A percentile compares a stretch with the other conserved stretches of the same genome.
Conservation (phyloP, 73 alveolate genomes). For the Paraurostyla sp. region DNA sequence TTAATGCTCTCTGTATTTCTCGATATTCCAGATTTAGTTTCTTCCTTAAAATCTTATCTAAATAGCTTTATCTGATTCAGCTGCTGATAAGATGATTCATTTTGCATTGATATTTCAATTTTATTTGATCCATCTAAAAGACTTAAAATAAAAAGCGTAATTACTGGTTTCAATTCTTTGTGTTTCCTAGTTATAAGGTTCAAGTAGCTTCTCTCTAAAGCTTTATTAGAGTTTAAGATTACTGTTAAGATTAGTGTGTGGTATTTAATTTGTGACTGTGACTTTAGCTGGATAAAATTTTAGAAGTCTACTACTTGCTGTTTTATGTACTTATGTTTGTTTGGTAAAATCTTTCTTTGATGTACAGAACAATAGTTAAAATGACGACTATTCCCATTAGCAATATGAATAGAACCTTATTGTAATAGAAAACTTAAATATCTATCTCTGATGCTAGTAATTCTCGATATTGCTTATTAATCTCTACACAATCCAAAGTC, state of each 20-base stretch:
- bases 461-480: no score
- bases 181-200: no score
- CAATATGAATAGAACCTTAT: not conserved
- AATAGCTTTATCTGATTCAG: not conserved
- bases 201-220: no score
- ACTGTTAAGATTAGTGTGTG: no score
- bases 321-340: no score
- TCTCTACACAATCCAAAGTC: no score
- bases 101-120: not conserved
- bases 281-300: not conserved
- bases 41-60: not conserved
- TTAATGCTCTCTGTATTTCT: constrained; percentile 32
- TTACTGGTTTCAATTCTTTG: no score
- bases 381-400: not conserved
- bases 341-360: not conserved
- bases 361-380: not conserved
- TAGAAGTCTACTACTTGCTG: not conserved
- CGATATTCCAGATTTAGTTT: not conserved
- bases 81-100: not conserved
- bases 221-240: no score
- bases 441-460: no score
- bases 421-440: no score
- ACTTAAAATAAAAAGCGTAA: no score
- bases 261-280: not conserved
- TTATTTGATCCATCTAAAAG: no score